Evolutionary conservation across 768 basidiomycete species (phyloP).

Genomic region (Coprinellus micaceus): DNA sequence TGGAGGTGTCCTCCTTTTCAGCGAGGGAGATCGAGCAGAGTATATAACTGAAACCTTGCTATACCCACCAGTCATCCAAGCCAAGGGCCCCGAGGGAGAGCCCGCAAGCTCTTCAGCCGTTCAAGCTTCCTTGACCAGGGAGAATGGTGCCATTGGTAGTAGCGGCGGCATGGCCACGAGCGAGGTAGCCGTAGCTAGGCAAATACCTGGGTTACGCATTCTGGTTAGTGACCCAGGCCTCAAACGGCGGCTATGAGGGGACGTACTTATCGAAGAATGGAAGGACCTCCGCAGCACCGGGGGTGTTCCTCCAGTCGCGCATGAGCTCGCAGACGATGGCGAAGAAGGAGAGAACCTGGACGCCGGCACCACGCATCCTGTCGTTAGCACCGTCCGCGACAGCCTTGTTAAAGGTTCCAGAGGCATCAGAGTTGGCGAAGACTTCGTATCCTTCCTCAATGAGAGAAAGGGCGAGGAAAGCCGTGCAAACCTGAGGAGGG

Average conservation of each 20-base stretch:
- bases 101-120: not conserved
- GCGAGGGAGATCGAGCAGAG: too few relatives aligned
- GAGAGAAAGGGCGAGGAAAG: constrained; percentile 47
- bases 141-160: constrained; percentile 17
- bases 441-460: constrained; percentile 44
- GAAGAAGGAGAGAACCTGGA: constrained; percentile 43
- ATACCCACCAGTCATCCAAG: too few relatives aligned
- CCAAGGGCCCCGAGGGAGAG: too few relatives aligned
- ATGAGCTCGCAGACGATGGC: constrained; percentile 43
- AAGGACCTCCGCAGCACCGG: constrained; percentile 38
- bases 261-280: constrained; percentile 45
- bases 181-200: constrained; percentile 24
- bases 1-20: too few relatives aligned
- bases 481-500: constrained; percentile 41
- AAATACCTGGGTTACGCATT: constrained; percentile 19
- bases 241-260: too few relatives aligned
- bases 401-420: constrained; percentile 36
- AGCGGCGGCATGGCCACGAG: constrained; percentile 25
- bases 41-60: too few relatives aligned
- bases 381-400: constrained; percentile 44
- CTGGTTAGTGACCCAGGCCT: too few relatives aligned
- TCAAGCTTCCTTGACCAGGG: constrained; percentile 17
- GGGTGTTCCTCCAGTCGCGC: constrained; percentile 49
- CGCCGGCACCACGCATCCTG: constrained; percentile 45
- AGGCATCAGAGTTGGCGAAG: constrained; percentile 45